Percentiles rank a stretch among this genome's conserved stretches.
These are phyloP conservation scores for Oenanthe javanica DNA, from an alignment of 140 eudicot genomes.

Conservation along the genomic window DNA sequence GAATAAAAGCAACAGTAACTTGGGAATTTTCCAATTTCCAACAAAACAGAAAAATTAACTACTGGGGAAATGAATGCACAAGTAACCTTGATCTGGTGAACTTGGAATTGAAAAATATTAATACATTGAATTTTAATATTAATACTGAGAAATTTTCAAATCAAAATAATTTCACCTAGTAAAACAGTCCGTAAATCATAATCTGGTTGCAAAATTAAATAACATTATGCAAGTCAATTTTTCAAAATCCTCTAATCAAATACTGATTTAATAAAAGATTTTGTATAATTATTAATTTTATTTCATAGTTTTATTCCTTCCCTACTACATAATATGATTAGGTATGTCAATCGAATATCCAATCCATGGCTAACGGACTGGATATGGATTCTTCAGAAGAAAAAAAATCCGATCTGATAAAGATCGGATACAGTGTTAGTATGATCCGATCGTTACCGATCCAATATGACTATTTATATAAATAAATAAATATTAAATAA, in stretches of 20 bases:
- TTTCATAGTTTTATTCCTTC: background rate
- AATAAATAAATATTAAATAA: no score
- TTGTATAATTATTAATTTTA: no score
- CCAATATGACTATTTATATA: no score
- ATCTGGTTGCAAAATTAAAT: background rate
- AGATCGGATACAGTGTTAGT: no score
- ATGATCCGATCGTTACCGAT: no score
- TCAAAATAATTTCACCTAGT: background rate
- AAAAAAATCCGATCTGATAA: no score
- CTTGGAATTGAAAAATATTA: no score
- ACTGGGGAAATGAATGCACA: background rate
- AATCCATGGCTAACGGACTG: no score
- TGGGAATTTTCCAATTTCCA: background rate
- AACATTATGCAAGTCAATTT: background rate
- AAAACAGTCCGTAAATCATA: background rate
- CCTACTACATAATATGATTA: background rate
- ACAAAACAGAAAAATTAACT: background rate
- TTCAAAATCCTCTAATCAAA: background rate
- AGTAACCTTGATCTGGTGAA: background rate
- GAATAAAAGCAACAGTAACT: background rate
- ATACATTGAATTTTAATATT: no score
- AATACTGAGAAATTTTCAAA: background rate
- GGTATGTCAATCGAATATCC: no score
- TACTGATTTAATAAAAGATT: no score
- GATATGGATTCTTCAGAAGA: no score